Percentiles rank a stretch among this genome's conserved stretches.
phyloP scores from a whole-genome alignment of 768 basidiomycete species.

The Dictyophora rubrovolvata region DNA sequence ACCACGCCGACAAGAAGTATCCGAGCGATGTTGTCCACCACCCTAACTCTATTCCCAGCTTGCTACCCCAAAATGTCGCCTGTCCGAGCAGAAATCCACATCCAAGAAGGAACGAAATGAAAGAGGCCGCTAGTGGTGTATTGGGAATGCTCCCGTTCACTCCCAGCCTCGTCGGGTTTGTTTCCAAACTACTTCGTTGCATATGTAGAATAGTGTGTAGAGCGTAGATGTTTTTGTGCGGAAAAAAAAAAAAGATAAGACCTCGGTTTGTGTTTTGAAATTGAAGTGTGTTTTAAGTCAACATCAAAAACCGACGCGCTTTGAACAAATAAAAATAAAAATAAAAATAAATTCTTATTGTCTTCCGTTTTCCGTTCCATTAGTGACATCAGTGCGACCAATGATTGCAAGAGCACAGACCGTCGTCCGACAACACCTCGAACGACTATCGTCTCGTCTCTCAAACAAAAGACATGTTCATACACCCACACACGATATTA shows the following conservation, averaged over 20 bases:
- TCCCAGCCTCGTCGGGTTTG: conserved; percentile 31
- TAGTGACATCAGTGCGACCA: no score
- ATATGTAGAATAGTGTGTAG: conserved; percentile 29
- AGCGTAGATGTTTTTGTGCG: conserved; percentile 25
- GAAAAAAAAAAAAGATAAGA: no score
- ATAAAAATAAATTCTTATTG: no score
- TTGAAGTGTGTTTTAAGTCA: no score
- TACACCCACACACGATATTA: conserved; percentile 26
- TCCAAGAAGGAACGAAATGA: conserved; percentile 84
- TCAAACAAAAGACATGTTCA: not conserved
- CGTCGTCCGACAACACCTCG: not conserved
- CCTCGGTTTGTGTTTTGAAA: no score
- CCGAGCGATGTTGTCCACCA: conserved; percentile 75
- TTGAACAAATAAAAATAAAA: no score
- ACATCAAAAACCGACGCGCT: no score
- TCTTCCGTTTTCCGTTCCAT: no score
- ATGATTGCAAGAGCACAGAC: no score
- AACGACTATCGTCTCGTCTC: not conserved
- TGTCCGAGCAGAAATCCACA: conserved; percentile 49
- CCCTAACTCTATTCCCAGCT: conserved; percentile 22
- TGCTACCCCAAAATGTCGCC: conserved; percentile 38
- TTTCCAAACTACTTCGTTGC: conserved; percentile 37
- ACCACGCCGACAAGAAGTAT: conserved; percentile 75
- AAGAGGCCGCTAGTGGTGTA: conserved; percentile 69
- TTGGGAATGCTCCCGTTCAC: conserved; percentile 65